Percentiles rank a stretch among this genome's conserved stretches.
These are phyloP conservation scores for Nicotiana paniculata DNA, from an alignment of 257 asterid species.

Conservation along the genomic window DNA sequence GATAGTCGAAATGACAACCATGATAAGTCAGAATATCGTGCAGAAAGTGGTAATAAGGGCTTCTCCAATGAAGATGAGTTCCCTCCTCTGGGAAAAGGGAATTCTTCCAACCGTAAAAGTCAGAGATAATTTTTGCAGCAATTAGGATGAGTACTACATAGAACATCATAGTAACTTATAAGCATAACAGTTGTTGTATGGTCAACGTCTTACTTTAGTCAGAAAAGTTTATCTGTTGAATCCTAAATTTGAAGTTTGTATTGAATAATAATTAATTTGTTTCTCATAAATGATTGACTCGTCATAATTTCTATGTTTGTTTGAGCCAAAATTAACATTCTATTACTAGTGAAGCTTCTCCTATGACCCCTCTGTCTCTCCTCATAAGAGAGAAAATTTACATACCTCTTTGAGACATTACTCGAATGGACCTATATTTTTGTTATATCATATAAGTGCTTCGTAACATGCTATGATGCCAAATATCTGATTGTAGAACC, in stretches of 20 bases:
- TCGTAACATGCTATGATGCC: too few relatives aligned
- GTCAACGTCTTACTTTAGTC: neutral
- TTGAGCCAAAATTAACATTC: neutral
- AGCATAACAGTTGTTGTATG: neutral
- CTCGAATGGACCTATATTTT: too few relatives aligned
- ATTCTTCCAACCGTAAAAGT: neutral
- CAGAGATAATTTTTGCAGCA: neutral
- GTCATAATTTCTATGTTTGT: neutral
- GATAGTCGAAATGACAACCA: neutral
- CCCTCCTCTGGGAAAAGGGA: constrained; percentile 14
- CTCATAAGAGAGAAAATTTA: neutral
- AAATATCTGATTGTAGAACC: neutral
- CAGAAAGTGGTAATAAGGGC: neutral
- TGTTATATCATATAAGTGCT: too few relatives aligned
- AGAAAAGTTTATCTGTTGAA: neutral
- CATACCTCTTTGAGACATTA: neutral
- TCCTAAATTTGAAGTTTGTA: neutral
- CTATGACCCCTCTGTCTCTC: neutral
- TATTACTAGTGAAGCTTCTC: neutral
- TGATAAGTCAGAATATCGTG: neutral
- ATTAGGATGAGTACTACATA: neutral
- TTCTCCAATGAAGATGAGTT: constrained; percentile 5
- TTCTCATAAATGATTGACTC: neutral
- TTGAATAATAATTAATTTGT: neutral
- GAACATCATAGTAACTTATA: neutral